Conservation (phyloP, 169 alveolate genomes). For the Cryptosporidium muris region DNA sequence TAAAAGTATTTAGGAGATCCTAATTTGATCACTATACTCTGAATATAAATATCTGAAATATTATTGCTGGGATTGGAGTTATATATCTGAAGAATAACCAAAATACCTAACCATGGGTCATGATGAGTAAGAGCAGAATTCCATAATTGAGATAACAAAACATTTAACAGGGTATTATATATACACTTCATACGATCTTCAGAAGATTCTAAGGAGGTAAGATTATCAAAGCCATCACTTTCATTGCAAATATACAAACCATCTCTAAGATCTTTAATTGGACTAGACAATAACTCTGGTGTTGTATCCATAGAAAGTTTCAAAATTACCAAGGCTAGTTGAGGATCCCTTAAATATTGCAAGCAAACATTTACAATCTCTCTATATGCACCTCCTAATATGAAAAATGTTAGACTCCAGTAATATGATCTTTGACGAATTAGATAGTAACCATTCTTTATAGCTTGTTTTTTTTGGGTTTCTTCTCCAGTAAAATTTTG, state of each 20-base stretch:
- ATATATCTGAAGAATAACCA: constrained; percentile 1
- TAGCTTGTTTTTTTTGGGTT: constrained; percentile 38
- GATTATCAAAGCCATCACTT: not conserved
- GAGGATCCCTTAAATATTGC: constrained; percentile 53
- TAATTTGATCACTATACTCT: too few species aligned
- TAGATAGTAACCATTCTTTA: constrained; percentile 56
- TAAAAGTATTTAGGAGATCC: not conserved
- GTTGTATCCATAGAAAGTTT: constrained; percentile 8
- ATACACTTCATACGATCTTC: constrained; percentile 56
- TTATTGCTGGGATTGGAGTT: constrained; percentile 14
- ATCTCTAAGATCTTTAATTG: not conserved
- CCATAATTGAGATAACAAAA: not conserved
- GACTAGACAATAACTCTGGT: not conserved
- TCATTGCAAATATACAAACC: not conserved
- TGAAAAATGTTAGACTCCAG: constrained; percentile 55
- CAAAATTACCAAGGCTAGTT: constrained; percentile 24
- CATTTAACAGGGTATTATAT: not conserved
- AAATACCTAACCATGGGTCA: not conserved
- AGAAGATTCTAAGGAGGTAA: constrained; percentile 12
- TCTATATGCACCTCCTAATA: constrained; percentile 27
- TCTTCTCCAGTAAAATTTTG: constrained; percentile 20
- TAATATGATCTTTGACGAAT: constrained; percentile 45
- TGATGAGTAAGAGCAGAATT: not conserved
- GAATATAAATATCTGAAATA: not conserved
- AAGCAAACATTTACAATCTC: constrained; percentile 41